These are phyloP conservation scores for Alternaria metachromatica DNA, from an alignment of 2,329 filamentous ascomycete genomes.

Conservation along the genomic window DNA sequence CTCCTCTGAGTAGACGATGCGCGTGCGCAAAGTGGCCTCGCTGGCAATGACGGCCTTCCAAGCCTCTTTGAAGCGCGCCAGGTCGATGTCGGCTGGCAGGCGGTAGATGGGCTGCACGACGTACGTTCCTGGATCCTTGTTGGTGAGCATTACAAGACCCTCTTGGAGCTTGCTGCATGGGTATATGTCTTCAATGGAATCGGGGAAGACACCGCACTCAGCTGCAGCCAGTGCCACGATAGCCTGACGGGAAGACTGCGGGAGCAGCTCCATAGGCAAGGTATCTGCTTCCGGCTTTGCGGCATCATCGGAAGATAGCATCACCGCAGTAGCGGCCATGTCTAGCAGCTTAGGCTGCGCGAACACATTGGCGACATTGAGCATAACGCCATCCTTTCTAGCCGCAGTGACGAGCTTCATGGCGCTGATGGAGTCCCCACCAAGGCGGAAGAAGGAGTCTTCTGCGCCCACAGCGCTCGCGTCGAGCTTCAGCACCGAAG, in stretches of 20 bases:
- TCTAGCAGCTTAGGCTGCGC: slow-evolving; percentile 52
- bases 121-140: slow-evolving; percentile 41
- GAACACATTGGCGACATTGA: slow-evolving; percentile 55
- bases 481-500: slow-evolving; percentile 47
- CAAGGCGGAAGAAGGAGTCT: slow-evolving; percentile 56
- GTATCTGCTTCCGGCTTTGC: slow-evolving; percentile 17
- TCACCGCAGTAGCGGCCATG: slow-evolving; percentile 45
- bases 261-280: slow-evolving; percentile 36
- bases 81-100: slow-evolving; percentile 35
- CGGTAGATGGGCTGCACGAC: slow-evolving; percentile 51
- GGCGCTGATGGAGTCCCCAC: slow-evolving; percentile 56
- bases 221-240: slow-evolving; percentile 35
- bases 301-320: slow-evolving; percentile 31
- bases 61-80: slow-evolving; percentile 50
- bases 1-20: slow-evolving; percentile 43
- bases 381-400: slow-evolving; percentile 47
- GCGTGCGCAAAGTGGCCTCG: slow-evolving; percentile 57
- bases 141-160: slow-evolving; percentile 41
- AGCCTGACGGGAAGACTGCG: slow-evolving; percentile 15
- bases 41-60: slow-evolving; percentile 55
- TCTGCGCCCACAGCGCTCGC: slow-evolving; percentile 50
- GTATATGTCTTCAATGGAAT: slow-evolving; percentile 40
- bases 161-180: slow-evolving; percentile 43
- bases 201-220: slow-evolving; percentile 34
- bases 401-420: slow-evolving; percentile 54